Evolutionary conservation across 352 stramenopile species (phyloP).

Genomic region (Pythium scleroteichum): DNA sequence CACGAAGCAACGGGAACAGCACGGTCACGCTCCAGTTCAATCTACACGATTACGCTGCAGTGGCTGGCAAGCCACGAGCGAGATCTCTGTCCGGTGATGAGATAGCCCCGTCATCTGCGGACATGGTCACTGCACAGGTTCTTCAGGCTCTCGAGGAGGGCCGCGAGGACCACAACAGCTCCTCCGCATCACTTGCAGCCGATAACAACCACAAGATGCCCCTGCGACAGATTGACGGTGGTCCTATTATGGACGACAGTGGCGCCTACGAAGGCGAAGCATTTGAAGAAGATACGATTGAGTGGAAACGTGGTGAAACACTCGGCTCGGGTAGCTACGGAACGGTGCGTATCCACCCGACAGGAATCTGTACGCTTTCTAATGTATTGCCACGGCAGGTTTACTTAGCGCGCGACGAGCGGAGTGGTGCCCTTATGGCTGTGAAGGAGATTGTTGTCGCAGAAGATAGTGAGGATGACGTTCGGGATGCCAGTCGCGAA

Average conservation of each 20-base stretch:
- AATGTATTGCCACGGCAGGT: slow-evolving; percentile 39
- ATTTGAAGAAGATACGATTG: slow-evolving; percentile 52
- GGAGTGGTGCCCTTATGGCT: slow-evolving; percentile 74
- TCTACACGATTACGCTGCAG: slow-evolving; percentile 2
- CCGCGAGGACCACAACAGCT: slow-evolving; percentile 24
- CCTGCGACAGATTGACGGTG: neutral
- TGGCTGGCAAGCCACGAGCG: slow-evolving; percentile 3
- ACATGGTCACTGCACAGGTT: neutral
- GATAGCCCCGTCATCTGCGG: neutral
- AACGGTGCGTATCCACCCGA: slow-evolving; percentile 31
- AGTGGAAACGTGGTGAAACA: slow-evolving; percentile 60
- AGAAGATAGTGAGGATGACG: slow-evolving; percentile 33
- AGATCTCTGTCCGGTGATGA: slow-evolving; percentile 9
- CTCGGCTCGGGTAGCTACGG: slow-evolving; percentile 70
- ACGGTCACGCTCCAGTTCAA: slow-evolving; percentile 21
- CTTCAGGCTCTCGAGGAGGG: slow-evolving; percentile 22
- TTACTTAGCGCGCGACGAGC: slow-evolving; percentile 87
- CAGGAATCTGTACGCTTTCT: neutral
- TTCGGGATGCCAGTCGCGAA: slow-evolving; percentile 48
- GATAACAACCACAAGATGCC: slow-evolving; percentile 18
- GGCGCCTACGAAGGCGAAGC: slow-evolving; percentile 45
- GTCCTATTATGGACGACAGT: neutral
- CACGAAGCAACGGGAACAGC: slow-evolving; percentile 10
- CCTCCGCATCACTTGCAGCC: slow-evolving; percentile 7
- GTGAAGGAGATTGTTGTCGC: slow-evolving; percentile 45